phyloP scores from a whole-genome alignment of 352 stramenopile species.

The Aphanomyces stellatus region DNA sequence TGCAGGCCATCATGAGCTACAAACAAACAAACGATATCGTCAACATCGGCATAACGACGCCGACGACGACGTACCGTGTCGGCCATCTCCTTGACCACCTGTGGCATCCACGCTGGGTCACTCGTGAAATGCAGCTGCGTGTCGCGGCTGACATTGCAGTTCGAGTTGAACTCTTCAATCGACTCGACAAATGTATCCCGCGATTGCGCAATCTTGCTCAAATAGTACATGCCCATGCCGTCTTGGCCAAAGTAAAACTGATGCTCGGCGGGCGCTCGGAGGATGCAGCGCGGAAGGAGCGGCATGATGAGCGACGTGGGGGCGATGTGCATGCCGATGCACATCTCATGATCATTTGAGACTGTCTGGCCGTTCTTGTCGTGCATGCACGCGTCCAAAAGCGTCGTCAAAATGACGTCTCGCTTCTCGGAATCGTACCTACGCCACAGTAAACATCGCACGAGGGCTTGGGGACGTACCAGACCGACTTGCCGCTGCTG shows the following conservation, averaged over 20 bases:
- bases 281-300: neutral
- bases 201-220: slow-evolving; percentile 8
- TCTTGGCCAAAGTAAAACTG: slow-evolving; percentile 6
- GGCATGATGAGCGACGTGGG: neutral
- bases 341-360: neutral
- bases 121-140: slow-evolving; percentile 2
- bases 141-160: slow-evolving; percentile 10
- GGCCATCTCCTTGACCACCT: slow-evolving; percentile 10
- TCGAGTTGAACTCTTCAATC: slow-evolving; percentile 16
- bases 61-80: neutral
- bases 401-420: slow-evolving; percentile 6
- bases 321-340: slow-evolving; percentile 8
- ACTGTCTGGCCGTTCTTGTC: neutral
- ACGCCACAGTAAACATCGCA: neutral
- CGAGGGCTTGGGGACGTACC: neutral
- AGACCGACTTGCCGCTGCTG: slow-evolving; percentile 1
- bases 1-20: slow-evolving; percentile 18
- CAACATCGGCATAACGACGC: neutral
- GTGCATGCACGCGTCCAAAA: slow-evolving; percentile 11
- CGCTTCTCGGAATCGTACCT: neutral
- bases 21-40: neutral
- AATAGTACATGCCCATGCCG: slow-evolving; percentile 17
- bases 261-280: neutral
- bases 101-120: slow-evolving; percentile 11
- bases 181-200: slow-evolving; percentile 10